Evolutionary conservation across 1,284 basidiomycete species (phyloP), one percentile per base, ranked within the genome.

Genomic region (Cronartium quercuum): DNA sequence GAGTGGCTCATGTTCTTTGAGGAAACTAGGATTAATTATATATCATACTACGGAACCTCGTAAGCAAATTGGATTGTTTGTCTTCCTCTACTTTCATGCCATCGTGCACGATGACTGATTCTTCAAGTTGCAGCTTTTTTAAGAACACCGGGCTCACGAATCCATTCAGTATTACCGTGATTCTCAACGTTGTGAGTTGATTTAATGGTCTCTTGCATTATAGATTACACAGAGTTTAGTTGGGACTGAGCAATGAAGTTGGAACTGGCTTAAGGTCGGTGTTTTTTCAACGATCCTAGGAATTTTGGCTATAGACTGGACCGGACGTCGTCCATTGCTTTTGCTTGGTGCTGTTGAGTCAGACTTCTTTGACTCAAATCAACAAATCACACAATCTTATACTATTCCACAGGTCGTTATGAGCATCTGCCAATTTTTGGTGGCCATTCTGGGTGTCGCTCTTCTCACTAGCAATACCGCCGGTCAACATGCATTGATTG

Each of bases 121-220:
- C 15, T 15, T 80, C 38, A n/a, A 41, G 10, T 35, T 24, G 60
- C 65, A 42, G 63, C 0, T 64, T 55, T 41, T 73, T 76, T 44
- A 55, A 42, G 35, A 57, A 74, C 21, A 40, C 29, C 34, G 21
- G 90, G 7, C 81, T 76, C 40, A 81, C 82, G 76, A 83, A 83
- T 61, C 82, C 83, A 70, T 84, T 83, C 81, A 82, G 76, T 3
- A 66, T 29, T 13, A 66, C 86, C 77, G 86, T 92, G 77, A 86
- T 87, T 77, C 87, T 87, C 79, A 89, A 87, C 80, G 84, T 89
- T 80, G 86, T 92, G 83, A 40, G 74, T 66, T 47, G 37, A 2
- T 6, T 18, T 12, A 4, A 6, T 40, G 24, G 5, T n/a, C 12
- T 55, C 18, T 10, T 12, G 29, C 9, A 88, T 91, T 82, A 1